Conservation (phyloP, 345 rosid species). For the Eucalyptus dawsonii region DNA sequence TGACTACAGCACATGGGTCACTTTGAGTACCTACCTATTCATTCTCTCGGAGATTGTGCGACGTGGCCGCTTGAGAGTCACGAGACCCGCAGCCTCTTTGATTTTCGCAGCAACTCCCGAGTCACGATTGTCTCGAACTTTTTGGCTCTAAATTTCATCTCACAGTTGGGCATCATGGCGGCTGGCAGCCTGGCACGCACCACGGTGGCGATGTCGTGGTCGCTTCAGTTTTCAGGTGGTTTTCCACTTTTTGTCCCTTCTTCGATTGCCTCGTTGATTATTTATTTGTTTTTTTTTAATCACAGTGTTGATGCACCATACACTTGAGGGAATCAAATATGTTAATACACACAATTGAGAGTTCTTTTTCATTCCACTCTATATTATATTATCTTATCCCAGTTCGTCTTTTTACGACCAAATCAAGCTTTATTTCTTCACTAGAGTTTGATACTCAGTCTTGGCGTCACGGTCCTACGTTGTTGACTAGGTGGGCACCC, state of each 20-base stretch:
- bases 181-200: not conserved
- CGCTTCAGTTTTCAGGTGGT: not conserved
- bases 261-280: not conserved
- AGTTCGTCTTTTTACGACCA: rapidly evolving
- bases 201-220: no score
- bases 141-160: not conserved
- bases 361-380: not conserved
- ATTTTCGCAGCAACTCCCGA: not conserved
- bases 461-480: rapidly evolving
- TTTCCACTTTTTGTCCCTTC: not conserved
- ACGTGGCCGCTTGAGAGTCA: not conserved
- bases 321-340: not conserved
- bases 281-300: not conserved
- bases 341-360: not conserved
- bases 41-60: not conserved
- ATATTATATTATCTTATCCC: not conserved
- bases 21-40: not conserved
- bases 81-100: not conserved
- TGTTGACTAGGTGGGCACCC: not conserved
- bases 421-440: not conserved
- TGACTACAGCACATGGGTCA: not conserved
- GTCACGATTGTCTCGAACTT: not conserved
- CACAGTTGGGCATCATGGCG: not conserved
- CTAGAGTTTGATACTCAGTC: not conserved
- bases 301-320: not conserved